Percentiles rank a stretch among this genome's conserved stretches.
Conservation (phyloP, 2,329 filamentous ascomycete genomes). For the Biscogniauxia mediterranea region DNA sequence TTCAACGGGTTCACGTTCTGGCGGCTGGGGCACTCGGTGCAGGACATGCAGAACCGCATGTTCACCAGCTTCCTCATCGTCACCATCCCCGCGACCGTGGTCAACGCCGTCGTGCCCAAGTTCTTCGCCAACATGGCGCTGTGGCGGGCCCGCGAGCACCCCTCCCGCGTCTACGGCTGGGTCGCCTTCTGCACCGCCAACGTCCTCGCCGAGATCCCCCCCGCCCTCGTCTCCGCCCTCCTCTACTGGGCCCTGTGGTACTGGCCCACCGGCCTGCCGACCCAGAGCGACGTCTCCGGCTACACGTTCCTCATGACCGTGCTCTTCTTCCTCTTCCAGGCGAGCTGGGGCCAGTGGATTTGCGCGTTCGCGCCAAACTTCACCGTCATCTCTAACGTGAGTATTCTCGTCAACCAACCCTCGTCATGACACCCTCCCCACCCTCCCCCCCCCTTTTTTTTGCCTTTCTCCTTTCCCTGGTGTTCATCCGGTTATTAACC, state of each 20-base stretch:
- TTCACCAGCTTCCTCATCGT: constrained; percentile 69
- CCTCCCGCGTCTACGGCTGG: constrained; percentile 75
- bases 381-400: constrained; percentile 70
- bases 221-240: constrained; percentile 60
- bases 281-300: constrained; percentile 62
- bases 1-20: constrained; percentile 82
- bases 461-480: not conserved
- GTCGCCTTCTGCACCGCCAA: constrained; percentile 73
- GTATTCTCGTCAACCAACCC: constrained; percentile 17
- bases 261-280: constrained; percentile 69
- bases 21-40: constrained; percentile 61
- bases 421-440: not conserved
- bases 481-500: not conserved
- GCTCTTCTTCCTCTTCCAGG: constrained; percentile 74
- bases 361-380: constrained; percentile 77
- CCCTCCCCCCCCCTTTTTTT: too few species aligned
- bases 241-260: constrained; percentile 78
- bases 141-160: constrained; percentile 72
- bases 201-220: constrained; percentile 70
- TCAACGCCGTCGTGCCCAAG: constrained; percentile 74
- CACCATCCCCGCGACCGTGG: constrained; percentile 65
- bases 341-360: constrained; percentile 80
- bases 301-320: constrained; percentile 78
- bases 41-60: constrained; percentile 74
- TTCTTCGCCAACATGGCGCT: constrained; percentile 72